Evolutionary conservation across 1,284 basidiomycete genomes (phyloP), one percentile per base, ranked within the genome.

Genomic region (Leccinum pachyderme): DNA sequence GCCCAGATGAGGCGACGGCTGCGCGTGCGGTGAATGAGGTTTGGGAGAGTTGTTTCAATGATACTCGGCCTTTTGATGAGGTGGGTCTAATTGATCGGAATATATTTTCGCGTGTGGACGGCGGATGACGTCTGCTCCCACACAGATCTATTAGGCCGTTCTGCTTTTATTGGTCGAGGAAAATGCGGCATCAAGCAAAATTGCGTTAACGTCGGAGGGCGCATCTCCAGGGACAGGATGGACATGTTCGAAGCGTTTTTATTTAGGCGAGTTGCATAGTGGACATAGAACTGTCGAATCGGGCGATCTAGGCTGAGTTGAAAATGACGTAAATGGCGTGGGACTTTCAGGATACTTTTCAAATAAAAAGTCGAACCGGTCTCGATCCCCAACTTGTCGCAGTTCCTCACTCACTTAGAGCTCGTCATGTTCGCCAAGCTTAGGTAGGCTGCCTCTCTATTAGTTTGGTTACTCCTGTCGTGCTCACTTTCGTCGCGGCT

Each of bases 1-100:
- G 93, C 69, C 84, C 85, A 2, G 82, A 87, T 61, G 74, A 78
- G 47, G 89, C 81, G 12, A 79, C 88, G 49, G 96, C 96, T 5
- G 91, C 94, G 70, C 81, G 82, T 55, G 93, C 86, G 2, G 95
- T 98, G 49, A 96, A 98, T 63, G 93, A 98, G 71, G 96, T 98
- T 45, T 99, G 91, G 88, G 91, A 94, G 64, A 93, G 91, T 64
- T 99, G 96, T 73, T 96, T 95, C 74, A 86, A 83, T 48, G 96
- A 99, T 72, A 98, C 95, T 7, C 77, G 95, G 62, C 96, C 96
- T 7, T 99, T 98, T 72, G 96, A 98, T 73, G 94, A 98, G 85
- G 92, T 95, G 61, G 57, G 74, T 64, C 15, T 0, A 32, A 48
- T n/a, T 18, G 3, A 18, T 25, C 41, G 11, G 41, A 12, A 7